Percentiles rank a stretch among this genome's conserved stretches.
phyloP scores from a whole-genome alignment of 306 rosid genomes.

The Rosa chinensis region DNA sequence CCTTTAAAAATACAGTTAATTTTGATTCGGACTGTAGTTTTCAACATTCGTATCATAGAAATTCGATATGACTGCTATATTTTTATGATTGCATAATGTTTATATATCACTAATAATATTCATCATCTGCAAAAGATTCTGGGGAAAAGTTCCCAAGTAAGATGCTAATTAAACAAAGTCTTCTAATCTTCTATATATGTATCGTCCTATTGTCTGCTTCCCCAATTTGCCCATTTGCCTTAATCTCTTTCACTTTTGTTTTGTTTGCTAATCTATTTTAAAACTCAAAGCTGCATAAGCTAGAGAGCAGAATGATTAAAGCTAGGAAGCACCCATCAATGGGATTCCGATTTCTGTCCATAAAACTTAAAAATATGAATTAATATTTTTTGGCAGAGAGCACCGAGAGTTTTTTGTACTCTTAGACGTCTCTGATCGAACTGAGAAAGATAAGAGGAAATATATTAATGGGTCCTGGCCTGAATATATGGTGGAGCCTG shows the following conservation, averaged over 20 bases:
- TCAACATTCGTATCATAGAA: slow-evolving; percentile 70
- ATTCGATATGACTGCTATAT: slow-evolving; percentile 47
- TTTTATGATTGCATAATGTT: slow-evolving; percentile 22
- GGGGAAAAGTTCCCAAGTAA: not conserved
- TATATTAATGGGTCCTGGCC: slow-evolving; percentile 5
- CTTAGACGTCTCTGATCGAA: not conserved
- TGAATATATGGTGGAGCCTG: slow-evolving; percentile 17
- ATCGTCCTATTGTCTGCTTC: not conserved
- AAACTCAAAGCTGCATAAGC: slow-evolving; percentile 19
- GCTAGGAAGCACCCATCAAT: slow-evolving; percentile 61
- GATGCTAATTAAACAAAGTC: slow-evolving; percentile 28
- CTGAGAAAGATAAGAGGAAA: slow-evolving; percentile 15
- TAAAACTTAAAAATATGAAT: slow-evolving; percentile 20
- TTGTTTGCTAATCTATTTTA: slow-evolving; percentile 11
- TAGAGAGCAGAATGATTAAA: slow-evolving; percentile 57
- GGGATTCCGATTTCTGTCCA: slow-evolving; percentile 78
- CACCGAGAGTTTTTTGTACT: slow-evolving; percentile 11
- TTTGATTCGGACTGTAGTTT: slow-evolving; percentile 40
- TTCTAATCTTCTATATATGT: not conserved
- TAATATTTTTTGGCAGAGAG: slow-evolving; percentile 47
- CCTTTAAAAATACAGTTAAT: slow-evolving; percentile 29
- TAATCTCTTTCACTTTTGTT: not conserved
- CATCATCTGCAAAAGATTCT: slow-evolving; percentile 22
- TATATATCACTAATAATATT: slow-evolving; percentile 23
- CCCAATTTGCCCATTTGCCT: not conserved